These are phyloP conservation scores for Dalechampia spathulata DNA, from an alignment of 441 rosid genomes.

Conservation along the genomic window DNA sequence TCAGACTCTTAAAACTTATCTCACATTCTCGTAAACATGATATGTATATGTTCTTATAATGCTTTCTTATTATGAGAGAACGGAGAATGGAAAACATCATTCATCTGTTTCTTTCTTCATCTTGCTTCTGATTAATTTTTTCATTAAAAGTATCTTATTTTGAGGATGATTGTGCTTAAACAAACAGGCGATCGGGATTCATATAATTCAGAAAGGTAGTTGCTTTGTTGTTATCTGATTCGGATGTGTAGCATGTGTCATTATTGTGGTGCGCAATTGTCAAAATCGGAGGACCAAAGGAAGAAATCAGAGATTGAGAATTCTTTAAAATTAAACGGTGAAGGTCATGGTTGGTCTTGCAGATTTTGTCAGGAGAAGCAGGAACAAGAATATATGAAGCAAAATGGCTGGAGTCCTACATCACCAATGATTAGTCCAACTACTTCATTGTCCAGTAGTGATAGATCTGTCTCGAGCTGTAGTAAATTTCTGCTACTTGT, in stretches of 20 bases:
- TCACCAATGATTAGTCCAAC: slow-evolving; percentile 55
- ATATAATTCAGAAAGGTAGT: slow-evolving; percentile 6
- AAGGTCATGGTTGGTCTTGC: slow-evolving; percentile 27
- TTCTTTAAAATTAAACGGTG: slow-evolving; percentile 25
- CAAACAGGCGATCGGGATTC: slow-evolving; percentile 19
- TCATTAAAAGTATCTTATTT: background rate
- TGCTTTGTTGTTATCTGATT: slow-evolving; percentile 12
- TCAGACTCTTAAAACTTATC: background rate
- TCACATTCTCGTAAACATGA: background rate
- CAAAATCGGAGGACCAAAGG: slow-evolving; percentile 21
- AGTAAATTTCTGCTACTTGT: slow-evolving; percentile 26
- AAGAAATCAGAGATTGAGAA: slow-evolving; percentile 20
- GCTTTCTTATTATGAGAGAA: background rate
- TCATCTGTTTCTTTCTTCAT: background rate
- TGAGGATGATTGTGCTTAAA: slow-evolving; percentile 1
- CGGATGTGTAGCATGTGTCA: slow-evolving; percentile 48
- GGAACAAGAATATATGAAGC: slow-evolving; percentile 21
- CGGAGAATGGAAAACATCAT: background rate
- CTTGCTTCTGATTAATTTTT: background rate
- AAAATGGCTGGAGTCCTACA: slow-evolving; percentile 26
- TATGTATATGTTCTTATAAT: background rate
- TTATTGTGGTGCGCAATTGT: slow-evolving; percentile 32
- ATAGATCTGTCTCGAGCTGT: slow-evolving; percentile 66
- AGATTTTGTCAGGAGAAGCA: slow-evolving; percentile 44
- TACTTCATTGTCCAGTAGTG: slow-evolving; percentile 51